Evolutionary conservation across 2,329 filamentous ascomycete species (phyloP).

Genomic region (Tolypocladium ophioglossoides): DNA sequence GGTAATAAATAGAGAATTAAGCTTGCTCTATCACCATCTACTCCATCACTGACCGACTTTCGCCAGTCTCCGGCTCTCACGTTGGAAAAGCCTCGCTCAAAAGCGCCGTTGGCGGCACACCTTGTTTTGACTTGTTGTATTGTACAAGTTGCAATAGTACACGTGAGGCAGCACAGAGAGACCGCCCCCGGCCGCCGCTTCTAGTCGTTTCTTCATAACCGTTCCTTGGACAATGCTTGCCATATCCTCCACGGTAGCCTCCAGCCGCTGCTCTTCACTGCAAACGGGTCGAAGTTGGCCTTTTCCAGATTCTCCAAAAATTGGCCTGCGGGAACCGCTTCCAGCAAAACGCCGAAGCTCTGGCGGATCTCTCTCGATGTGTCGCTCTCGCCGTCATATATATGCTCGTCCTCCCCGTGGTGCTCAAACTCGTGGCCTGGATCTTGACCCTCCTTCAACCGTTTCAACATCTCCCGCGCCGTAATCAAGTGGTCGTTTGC

Average conservation of each 20-base stretch:
- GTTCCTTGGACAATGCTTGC: slow-evolving; percentile 37
- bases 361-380: slow-evolving; percentile 36
- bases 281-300: slow-evolving; percentile 76
- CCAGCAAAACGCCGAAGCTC: slow-evolving; percentile 72
- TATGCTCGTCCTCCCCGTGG: slow-evolving; percentile 60
- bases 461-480: slow-evolving; percentile 80
- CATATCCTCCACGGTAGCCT: slow-evolving; percentile 70
- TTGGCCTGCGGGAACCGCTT: slow-evolving; percentile 64
- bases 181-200: background rate
- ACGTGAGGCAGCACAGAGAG: background rate
- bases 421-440: slow-evolving; percentile 87
- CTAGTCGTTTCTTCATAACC: slow-evolving; percentile 25
- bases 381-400: slow-evolving; percentile 31
- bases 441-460: slow-evolving; percentile 60
- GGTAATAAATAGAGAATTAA: no score
- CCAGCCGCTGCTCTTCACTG: slow-evolving; percentile 55
- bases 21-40: no score
- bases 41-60: no score
- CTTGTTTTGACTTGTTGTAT: slow-evolving; percentile 1
- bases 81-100: background rate
- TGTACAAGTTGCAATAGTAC: background rate
- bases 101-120: background rate
- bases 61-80: background rate
- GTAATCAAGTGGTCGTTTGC: slow-evolving; percentile 96
- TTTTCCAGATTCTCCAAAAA: slow-evolving; percentile 73